A percentile compares a stretch with the other conserved stretches of the same genome.
Conservation (phyloP, 1,284 basidiomycete species). For the Violaceomyces palustris region DNA sequence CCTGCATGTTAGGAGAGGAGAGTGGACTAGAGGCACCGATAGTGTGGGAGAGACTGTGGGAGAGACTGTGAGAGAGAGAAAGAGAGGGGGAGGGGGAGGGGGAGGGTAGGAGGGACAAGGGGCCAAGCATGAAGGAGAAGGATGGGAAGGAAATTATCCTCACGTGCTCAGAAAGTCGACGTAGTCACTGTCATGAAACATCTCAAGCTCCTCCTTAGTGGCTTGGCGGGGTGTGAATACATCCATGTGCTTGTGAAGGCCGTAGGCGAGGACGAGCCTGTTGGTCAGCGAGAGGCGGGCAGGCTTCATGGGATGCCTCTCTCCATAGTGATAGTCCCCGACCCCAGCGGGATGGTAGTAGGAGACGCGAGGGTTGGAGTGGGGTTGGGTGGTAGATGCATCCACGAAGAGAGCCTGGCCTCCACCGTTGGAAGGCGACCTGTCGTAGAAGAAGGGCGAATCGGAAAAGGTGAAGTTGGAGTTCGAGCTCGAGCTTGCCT, state of each 20-base stretch:
- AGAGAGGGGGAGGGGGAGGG: not conserved
- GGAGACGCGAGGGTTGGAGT: constrained; percentile 66
- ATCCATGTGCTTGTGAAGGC: constrained; percentile 90
- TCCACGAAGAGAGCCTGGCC: constrained; percentile 32
- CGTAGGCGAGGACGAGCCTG: constrained; percentile 90
- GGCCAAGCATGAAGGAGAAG: not conserved
- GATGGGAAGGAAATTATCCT: constrained; percentile 44
- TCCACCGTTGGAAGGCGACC: constrained; percentile 19
- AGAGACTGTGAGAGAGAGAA: not conserved
- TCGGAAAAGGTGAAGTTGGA: constrained; percentile 41
- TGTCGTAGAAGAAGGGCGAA: constrained; percentile 49
- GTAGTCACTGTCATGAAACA: constrained; percentile 88
- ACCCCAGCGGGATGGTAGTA: constrained; percentile 94
- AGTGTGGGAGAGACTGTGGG: not conserved
- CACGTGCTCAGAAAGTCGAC: constrained; percentile 89
- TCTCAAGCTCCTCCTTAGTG: constrained; percentile 80
- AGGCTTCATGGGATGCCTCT: constrained; percentile 97
- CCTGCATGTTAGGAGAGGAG: not conserved
- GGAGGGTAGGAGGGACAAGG: not conserved
- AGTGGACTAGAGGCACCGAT: not conserved
- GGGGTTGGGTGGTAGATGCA: constrained; percentile 36
- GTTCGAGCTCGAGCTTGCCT: constrained; percentile 16
- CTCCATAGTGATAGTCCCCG: constrained; percentile 74
- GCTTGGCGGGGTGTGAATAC: constrained; percentile 85
- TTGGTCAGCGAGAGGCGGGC: constrained; percentile 91